phyloP scores from a whole-genome alignment of 345 rosid genomes.

The Orychophragmus violaceus region DNA sequence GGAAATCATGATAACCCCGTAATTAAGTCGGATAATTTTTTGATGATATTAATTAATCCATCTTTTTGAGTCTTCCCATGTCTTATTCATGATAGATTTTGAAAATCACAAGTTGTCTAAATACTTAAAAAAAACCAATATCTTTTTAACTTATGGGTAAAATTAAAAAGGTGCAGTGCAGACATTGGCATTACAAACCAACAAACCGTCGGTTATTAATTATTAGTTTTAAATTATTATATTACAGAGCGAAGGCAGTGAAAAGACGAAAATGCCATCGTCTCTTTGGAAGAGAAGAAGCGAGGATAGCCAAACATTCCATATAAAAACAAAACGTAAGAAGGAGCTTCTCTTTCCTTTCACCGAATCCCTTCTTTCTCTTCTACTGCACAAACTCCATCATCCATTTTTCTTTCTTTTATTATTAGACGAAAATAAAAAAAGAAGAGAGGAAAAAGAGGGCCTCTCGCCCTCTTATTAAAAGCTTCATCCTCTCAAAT shows the following conservation, averaged over 20 bases:
- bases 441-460: constrained; percentile 37
- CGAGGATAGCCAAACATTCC: constrained; percentile 24
- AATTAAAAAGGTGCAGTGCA: constrained; percentile 8
- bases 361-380: constrained; percentile 10
- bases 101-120: neutral
- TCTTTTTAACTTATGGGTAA: neutral
- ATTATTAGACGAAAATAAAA: constrained; percentile 14
- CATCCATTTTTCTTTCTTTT: constrained; percentile 17
- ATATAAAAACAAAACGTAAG: constrained; percentile 23
- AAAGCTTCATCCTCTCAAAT: constrained; percentile 12
- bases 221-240: neutral
- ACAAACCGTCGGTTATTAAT: constrained; percentile 9
- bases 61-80: neutral
- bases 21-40: neutral
- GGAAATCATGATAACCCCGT: neutral
- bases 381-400: constrained; percentile 30
- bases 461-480: constrained; percentile 51
- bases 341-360: constrained; percentile 6
- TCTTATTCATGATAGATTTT: neutral
- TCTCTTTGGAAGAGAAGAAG: neutral
- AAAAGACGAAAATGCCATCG: constrained; percentile 12
- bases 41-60: neutral
- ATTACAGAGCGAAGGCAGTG: neutral
- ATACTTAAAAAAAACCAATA: neutral
- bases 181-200: neutral